Evolutionary conservation across 352 stramenopile genomes (phyloP).

Genomic region (Saprolegnia diclina): DNA sequence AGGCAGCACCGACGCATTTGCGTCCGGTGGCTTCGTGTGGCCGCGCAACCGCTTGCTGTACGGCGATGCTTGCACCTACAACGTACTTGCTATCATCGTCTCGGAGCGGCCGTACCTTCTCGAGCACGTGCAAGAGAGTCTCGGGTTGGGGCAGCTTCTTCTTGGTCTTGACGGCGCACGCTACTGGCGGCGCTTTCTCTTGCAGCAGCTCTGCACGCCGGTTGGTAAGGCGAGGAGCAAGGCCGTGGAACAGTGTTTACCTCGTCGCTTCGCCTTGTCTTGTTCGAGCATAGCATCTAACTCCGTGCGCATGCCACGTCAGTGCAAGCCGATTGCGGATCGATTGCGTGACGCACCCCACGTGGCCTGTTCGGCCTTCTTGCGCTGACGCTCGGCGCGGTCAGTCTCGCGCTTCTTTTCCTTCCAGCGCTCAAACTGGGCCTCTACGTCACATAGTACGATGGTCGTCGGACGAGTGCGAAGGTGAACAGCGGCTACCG

Average conservation of each 20-base stretch:
- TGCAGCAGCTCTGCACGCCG: not conserved
- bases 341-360: too few relatives aligned
- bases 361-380: conserved; percentile 2
- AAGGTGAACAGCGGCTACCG: not conserved
- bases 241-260: conserved; percentile 4
- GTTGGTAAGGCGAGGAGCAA: too few relatives aligned
- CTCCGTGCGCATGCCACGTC: too few relatives aligned
- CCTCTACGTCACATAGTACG: conserved; percentile 47
- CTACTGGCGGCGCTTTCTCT: not conserved
- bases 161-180: not conserved
- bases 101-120: conserved; percentile 1
- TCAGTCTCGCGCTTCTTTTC: conserved; percentile 56
- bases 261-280: not conserved
- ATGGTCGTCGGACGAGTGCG: not conserved
- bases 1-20: not conserved
- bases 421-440: conserved; percentile 92
- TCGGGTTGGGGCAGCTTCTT: not conserved
- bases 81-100: not conserved
- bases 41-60: conserved; percentile 6
- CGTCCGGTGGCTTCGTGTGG: not conserved
- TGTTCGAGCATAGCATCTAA: not conserved
- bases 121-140: not conserved
- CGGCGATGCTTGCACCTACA: conserved; percentile 24
- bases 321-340: too few relatives aligned
- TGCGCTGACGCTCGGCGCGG: conserved; percentile 33